These are phyloP conservation scores for Friedmanniomyces simplex DNA, from an alignment of 495 filamentous ascomycete species.

Conservation along the genomic window DNA sequence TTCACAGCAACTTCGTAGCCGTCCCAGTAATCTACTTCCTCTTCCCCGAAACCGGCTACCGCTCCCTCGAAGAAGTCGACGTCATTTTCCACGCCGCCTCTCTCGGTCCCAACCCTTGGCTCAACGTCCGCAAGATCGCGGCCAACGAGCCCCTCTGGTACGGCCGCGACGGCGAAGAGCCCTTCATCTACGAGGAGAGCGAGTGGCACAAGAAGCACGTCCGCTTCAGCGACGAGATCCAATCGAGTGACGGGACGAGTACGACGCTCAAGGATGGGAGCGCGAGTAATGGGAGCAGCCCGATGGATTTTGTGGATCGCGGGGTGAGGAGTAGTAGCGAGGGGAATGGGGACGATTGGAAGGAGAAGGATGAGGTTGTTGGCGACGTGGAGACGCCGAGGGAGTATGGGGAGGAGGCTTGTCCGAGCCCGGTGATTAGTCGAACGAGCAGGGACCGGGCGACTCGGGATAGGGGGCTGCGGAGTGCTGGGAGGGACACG, in stretches of 20 bases:
- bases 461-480: background rate
- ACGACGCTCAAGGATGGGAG: background rate
- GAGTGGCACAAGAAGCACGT: slow-evolving; percentile 15
- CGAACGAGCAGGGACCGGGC: slow-evolving; percentile 6
- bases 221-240: slow-evolving; percentile 11
- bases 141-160: slow-evolving; percentile 58
- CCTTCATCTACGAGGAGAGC: slow-evolving; percentile 47
- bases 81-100: slow-evolving; percentile 56
- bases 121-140: slow-evolving; percentile 49
- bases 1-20: slow-evolving; percentile 56
- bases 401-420: slow-evolving; percentile 7
- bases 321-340: background rate
- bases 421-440: slow-evolving; percentile 1
- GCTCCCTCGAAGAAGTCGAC: slow-evolving; percentile 68
- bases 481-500: background rate
- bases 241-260: slow-evolving; percentile 4
- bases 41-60: slow-evolving; percentile 65
- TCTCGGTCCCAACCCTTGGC: slow-evolving; percentile 35
- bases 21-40: slow-evolving; percentile 62
- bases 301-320: background rate
- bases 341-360: background rate
- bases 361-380: background rate
- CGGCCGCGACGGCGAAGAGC: slow-evolving; percentile 55
- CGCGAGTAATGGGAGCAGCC: slow-evolving; percentile 3
- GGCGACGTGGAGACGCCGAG: background rate